Evolutionary conservation across 208 protist genomes (phyloP), one percentile per base, ranked within the genome.

Genomic region (Leishmania lainsoni): DNA sequence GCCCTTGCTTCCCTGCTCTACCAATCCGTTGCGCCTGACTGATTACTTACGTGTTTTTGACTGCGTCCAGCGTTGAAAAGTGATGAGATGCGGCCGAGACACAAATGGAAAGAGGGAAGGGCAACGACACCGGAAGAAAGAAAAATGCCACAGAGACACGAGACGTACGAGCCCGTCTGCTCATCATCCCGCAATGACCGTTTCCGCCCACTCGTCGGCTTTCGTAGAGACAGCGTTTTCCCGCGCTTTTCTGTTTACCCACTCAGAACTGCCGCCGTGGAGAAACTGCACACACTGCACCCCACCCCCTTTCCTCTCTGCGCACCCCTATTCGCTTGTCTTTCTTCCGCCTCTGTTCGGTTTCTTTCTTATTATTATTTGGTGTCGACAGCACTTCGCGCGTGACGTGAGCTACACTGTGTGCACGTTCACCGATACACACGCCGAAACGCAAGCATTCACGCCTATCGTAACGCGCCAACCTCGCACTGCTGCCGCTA

Each of bases 341-440:
- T 73, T 14, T 29, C 42, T 26, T 17, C 26, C 17, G 3, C 45
- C 32, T 35, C 20, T 10, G 3, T 17, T 26, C 20, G 16, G 6
- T 51, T 29, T 16, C 45, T 48, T 5, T 54, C 6, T 35, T 73
- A 26, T 71, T 42, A 26, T 26, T 69, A 20, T 42, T 42, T 17
- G 12, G 26, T 20, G 61, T 51, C 8, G 2, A 54, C 45, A 54
- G 22, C 69, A 54, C 42, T 54, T 22, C 39, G 66, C 2, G 69
- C 45, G n/a, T 22, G 42, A 54, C 45, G 69, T 49, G 32, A 26
- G 69, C 45, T 54, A 51, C 29, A 73, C 42, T 35, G 35, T 35
- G 69, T 35, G 39, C 69, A 35, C 69, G 49, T 5, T 61, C 72
- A 35, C 72, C 9, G 72, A 76, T 29, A 76, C 51, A 61, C 12